Evolutionary conservation across 2,329 filamentous ascomycete genomes (phyloP).

Genomic region (Colletotrichum higginsianum): DNA sequence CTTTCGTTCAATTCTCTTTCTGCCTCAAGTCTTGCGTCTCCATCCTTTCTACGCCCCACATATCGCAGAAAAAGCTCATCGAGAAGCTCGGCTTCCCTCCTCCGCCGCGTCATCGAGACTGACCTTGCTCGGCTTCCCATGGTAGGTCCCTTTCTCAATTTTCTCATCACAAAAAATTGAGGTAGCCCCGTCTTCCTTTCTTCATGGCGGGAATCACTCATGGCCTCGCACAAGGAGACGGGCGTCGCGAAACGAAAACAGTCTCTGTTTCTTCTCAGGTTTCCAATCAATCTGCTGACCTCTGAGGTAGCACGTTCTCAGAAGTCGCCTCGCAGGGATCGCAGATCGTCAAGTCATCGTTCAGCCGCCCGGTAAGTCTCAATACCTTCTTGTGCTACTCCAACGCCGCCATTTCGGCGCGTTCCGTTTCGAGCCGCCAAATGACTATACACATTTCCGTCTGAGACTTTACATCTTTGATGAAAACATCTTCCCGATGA

Average conservation of each 20-base stretch:
- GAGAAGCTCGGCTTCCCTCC: not conserved
- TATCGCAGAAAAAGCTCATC: not conserved
- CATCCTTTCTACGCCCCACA: not conserved
- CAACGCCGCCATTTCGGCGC: not conserved
- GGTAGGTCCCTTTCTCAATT: not conserved
- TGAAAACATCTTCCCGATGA: not conserved
- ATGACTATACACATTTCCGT: not conserved
- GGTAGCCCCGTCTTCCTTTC: no score
- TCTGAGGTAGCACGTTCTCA: not conserved
- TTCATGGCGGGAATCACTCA: not conserved
- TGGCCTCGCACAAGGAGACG: not conserved
- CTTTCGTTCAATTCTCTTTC: no score
- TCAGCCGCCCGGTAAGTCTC: not conserved
- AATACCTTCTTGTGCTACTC: not conserved
- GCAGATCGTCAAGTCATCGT: not conserved
- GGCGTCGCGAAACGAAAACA: not conserved
- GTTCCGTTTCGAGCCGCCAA: not conserved
- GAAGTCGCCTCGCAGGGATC: not conserved
- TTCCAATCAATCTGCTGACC: no score
- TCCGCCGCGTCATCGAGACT: not conserved
- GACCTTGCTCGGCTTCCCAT: not conserved
- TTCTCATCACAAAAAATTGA: not conserved
- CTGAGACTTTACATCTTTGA: not conserved
- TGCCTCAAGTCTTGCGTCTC: not conserved
- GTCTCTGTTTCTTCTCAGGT: no score